Percentiles rank a stretch among this genome's conserved stretches.
phyloP scores from a whole-genome alignment of 2,329 filamentous ascomycete genomes.

The Pseudogymnoascus sp. region DNA sequence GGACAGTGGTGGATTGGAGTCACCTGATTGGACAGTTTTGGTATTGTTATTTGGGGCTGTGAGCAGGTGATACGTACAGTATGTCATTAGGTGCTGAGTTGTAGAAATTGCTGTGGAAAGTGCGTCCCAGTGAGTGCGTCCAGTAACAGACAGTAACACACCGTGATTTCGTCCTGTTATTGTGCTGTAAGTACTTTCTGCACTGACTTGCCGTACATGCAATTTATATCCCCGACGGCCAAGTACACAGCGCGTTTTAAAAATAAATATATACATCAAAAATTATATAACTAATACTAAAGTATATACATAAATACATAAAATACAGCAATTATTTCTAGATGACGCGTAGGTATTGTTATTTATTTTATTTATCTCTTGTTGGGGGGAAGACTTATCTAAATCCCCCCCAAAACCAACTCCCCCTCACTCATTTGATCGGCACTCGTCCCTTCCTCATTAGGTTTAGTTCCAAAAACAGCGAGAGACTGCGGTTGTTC shows the following conservation, averaged over 20 bases:
- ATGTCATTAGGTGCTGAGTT: background rate
- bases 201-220: background rate
- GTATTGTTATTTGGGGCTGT: background rate
- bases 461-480: background rate
- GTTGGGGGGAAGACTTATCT: background rate
- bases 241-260: background rate
- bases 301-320: background rate
- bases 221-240: conserved; percentile 5
- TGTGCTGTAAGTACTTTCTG: background rate
- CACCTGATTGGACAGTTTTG: conserved; percentile 5
- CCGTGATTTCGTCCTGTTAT: background rate
- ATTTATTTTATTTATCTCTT: background rate
- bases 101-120: background rate
- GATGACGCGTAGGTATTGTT: too few species aligned
- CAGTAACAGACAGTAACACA: conserved; percentile 4
- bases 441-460: background rate
- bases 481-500: conserved; percentile 15
- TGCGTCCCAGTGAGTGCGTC: background rate
- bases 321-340: background rate
- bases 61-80: conserved; percentile 2
- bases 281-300: too few species aligned
- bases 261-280: background rate
- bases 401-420: background rate
- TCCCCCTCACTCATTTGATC: background rate
- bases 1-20: conserved; percentile 10